Percentiles rank a stretch among this genome's conserved stretches.
Evolutionary conservation across 352 stramenopile species (phyloP).

Genomic region (Globisporangium spinosum): DNA sequence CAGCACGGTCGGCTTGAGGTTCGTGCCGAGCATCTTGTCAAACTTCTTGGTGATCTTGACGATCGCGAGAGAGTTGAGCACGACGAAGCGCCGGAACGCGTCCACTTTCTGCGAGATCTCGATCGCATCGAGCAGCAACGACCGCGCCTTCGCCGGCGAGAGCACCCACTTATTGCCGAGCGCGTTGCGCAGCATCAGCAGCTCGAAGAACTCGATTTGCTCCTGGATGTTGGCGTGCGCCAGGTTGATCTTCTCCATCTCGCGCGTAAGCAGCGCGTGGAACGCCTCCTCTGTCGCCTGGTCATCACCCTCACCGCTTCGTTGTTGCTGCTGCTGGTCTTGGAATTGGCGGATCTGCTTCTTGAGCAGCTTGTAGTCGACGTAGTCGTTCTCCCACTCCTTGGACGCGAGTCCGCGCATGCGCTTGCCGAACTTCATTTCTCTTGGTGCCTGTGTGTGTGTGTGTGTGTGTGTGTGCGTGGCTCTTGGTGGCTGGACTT

Average conservation of each 20-base stretch:
- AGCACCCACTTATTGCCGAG: slow-evolving; percentile 64
- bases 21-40: slow-evolving; percentile 44
- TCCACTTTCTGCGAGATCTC: slow-evolving; percentile 64
- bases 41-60: slow-evolving; percentile 86
- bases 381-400: slow-evolving; percentile 62
- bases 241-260: slow-evolving; percentile 63
- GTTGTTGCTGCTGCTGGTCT: not conserved
- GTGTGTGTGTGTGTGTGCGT: not conserved
- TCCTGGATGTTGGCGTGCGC: slow-evolving; percentile 52
- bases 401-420: slow-evolving; percentile 59
- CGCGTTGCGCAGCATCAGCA: slow-evolving; percentile 32
- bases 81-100: slow-evolving; percentile 69
- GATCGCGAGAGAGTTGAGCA: slow-evolving; percentile 75
- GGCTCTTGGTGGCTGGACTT: not conserved
- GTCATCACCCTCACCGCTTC: not conserved
- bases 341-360: slow-evolving; percentile 46
- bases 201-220: slow-evolving; percentile 37
- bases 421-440: slow-evolving; percentile 85
- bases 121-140: slow-evolving; percentile 51
- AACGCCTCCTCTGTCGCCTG: slow-evolving; percentile 21
- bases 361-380: slow-evolving; percentile 84
- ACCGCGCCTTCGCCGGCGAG: slow-evolving; percentile 40
- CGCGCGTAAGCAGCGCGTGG: slow-evolving; percentile 29
- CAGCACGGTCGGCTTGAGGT: slow-evolving; percentile 33
- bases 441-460: not conserved